These are phyloP conservation scores for Fragilariopsis cylindrus DNA, from an alignment of 108 stramenopile genomes.

Conservation along the genomic window DNA sequence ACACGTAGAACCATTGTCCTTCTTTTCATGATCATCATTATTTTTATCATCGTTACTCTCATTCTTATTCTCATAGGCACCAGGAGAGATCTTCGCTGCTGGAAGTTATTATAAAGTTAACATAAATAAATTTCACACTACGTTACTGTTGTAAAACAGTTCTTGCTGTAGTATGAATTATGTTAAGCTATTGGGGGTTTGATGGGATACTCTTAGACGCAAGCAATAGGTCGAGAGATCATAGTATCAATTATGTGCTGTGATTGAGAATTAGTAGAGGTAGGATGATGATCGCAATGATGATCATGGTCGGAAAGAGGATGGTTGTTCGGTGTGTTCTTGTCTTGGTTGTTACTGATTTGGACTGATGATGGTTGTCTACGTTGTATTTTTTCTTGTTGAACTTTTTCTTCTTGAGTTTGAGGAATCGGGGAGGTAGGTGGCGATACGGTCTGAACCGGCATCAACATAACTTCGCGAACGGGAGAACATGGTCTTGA, in stretches of 20 bases:
- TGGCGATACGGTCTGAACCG: neutral
- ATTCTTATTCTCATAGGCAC: conserved; percentile 25
- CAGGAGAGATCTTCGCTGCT: conserved; percentile 66
- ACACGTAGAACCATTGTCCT: neutral
- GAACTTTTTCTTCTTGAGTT: neutral
- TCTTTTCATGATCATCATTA: neutral
- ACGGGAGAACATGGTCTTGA: neutral
- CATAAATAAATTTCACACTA: neutral
- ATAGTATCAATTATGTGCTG: conserved; percentile 46
- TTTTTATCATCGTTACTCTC: neutral
- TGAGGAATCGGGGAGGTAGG: conserved; percentile 7
- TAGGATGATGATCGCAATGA: conserved; percentile 4
- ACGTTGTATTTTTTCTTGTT: neutral
- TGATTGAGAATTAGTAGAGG: conserved; percentile 22
- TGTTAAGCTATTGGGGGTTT: neutral
- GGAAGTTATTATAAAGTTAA: conserved; percentile 41
- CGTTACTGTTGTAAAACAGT: conserved; percentile 3
- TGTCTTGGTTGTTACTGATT: conserved; percentile 14
- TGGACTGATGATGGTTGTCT: neutral
- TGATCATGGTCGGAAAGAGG: neutral
- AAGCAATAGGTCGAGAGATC: conserved; percentile 63
- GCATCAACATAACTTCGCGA: neutral
- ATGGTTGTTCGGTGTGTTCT: neutral
- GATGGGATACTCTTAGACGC: conserved; percentile 35
- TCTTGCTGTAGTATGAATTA: conserved; percentile 17